Base-by-base conservation (phyloP, 371 early-diverging fungal genomes). In the Mycotypha africana region DNA sequence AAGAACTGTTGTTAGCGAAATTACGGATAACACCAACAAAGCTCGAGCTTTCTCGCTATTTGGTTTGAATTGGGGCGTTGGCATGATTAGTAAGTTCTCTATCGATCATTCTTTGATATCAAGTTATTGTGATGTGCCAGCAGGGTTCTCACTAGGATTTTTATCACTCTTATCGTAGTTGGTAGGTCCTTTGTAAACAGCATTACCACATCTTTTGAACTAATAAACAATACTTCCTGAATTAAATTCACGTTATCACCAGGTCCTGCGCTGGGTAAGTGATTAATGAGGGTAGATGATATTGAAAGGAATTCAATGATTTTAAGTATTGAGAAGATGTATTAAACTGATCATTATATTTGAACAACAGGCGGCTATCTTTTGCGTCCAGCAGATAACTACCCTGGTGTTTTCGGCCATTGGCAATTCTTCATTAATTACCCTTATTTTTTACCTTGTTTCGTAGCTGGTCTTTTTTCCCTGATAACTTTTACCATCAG, bases 391-490 rank as follows among this genome's bases (percentile, higher is more conserved):
- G 86, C 71, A 0, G 52, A 66, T 4, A 74, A 76, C 32, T 87
- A 73, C 40, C 91, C 93, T 0, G 34, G 34, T 3, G 26, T 84
- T 9, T 92, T 93, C 65, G 85, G 80, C 10, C 44, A 72, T 20
- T 52, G 56, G 8, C 60, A 56, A 15, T 69, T 93, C 31, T 76
- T 93, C 26, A 61, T 56, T 4, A 51, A 56, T 4, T 87, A 82
- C 51, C 94, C 93, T 1, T 93, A 92, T 49, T 79, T 90, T 39
- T 74, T 95, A 7, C 95, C 95, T 1, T 93, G 93, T 53, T 60
- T 86, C 10, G 70, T 85, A 7, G 78, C 86, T 10, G 72, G 88
- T 4, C 42, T 71, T 11, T 70, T 89, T 3, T 75, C 82, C 14
- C 28, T 84, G 14, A 49, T 79, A 33, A 92, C 91, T 2, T 78